phyloP scores from a whole-genome alignment of 1,139 yeast species.

The Pichia sp. region DNA sequence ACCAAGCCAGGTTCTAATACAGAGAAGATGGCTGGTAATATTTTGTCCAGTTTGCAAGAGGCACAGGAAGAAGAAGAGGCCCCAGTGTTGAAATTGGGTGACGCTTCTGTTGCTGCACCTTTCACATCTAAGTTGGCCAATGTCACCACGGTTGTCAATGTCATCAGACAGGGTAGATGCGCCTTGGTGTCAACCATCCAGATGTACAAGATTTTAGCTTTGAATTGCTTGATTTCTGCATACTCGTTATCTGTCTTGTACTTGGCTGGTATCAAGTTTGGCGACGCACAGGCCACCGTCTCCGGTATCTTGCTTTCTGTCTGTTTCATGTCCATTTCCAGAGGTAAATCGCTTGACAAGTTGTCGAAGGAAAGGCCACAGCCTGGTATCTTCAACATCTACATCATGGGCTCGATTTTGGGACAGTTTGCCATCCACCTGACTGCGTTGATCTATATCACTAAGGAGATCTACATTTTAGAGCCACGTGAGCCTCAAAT shows the following conservation, averaged over 20 bases:
- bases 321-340: slow-evolving; percentile 91
- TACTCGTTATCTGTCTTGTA: slow-evolving; percentile 90
- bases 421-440: slow-evolving; percentile 96
- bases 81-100: slow-evolving; percentile 92
- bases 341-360: slow-evolving; percentile 87
- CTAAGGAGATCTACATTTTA: slow-evolving; percentile 72
- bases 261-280: slow-evolving; percentile 96
- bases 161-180: slow-evolving; percentile 97
- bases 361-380: slow-evolving; percentile 94
- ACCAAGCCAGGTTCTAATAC: slow-evolving; percentile 17
- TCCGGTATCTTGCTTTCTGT: slow-evolving; percentile 88
- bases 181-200: slow-evolving; percentile 96
- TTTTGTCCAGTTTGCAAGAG: slow-evolving; percentile 65
- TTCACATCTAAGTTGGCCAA: slow-evolving; percentile 91
- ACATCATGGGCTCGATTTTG: slow-evolving; percentile 94
- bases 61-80: slow-evolving; percentile 69
- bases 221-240: slow-evolving; percentile 95
- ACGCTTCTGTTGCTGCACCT: slow-evolving; percentile 99
- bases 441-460: slow-evolving; percentile 72
- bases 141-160: slow-evolving; percentile 88
- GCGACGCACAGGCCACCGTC: slow-evolving; percentile 94
- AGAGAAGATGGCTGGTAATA: slow-evolving; percentile 47
- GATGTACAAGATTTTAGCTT: slow-evolving; percentile 96
- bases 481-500: slow-evolving; percentile 90
- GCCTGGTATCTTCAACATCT: slow-evolving; percentile 90